phyloP scores from a whole-genome alignment of 2,329 filamentous ascomycete species.

The Chaetomium globosum region DNA sequence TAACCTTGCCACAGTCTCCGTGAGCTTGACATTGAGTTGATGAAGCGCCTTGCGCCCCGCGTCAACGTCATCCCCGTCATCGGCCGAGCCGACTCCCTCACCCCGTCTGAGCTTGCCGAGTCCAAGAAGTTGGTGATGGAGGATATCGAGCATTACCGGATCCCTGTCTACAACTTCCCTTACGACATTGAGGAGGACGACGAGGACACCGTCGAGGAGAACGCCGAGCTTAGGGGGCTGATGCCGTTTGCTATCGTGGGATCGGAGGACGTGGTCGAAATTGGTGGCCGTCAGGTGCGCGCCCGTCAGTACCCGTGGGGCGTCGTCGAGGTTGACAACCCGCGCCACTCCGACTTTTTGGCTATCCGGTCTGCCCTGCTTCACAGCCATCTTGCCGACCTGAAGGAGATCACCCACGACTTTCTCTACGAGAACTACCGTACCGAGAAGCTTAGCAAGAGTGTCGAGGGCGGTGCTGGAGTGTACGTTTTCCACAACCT shows the following conservation, averaged over 20 bases:
- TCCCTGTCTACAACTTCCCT: conserved; percentile 99
- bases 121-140: conserved; percentile 99
- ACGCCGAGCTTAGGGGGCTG: conserved; percentile 91
- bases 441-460: conserved; percentile 99
- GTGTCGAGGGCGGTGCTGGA: conserved; percentile 85
- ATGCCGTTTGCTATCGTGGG: conserved; percentile 99
- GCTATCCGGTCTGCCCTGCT: conserved; percentile 94
- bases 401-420: conserved; percentile 99
- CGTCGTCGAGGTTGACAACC: conserved; percentile 98
- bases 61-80: conserved; percentile 99
- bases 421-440: conserved; percentile 99
- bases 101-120: conserved; percentile 92
- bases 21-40: conserved; percentile 98
- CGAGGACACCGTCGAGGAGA: conserved; percentile 98
- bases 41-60: conserved; percentile 97
- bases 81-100: conserved; percentile 96
- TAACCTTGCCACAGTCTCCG: conserved; percentile 66
- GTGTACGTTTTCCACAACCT: conserved; percentile 64
- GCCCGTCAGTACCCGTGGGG: conserved; percentile 99
- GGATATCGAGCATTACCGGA: conserved; percentile 99
- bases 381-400: conserved; percentile 94
- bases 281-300: conserved; percentile 87
- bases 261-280: conserved; percentile 92
- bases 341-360: conserved; percentile 96
- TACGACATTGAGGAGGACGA: conserved; percentile 99